phyloP scores from a whole-genome alignment of 176 grass and related monocot species.

The Puccinellia tenuiflora region DNA sequence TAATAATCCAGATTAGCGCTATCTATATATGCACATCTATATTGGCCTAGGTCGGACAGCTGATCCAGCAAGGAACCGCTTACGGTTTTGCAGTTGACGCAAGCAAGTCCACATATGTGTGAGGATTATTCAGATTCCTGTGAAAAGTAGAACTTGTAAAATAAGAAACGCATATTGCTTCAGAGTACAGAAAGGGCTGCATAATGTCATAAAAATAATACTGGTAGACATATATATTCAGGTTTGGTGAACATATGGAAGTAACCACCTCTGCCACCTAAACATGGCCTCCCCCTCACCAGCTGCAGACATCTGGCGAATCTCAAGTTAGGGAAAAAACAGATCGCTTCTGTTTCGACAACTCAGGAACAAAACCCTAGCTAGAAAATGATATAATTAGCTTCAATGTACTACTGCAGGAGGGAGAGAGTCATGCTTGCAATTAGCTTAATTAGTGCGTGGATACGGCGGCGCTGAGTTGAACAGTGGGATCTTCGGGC shows the following conservation, averaged over 20 bases:
- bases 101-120: conserved; percentile 55
- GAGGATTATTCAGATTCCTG: conserved; percentile 56
- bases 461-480: neutral
- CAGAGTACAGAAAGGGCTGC: neutral
- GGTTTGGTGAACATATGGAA: neutral
- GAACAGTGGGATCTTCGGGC: neutral
- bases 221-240: neutral
- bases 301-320: conserved; percentile 33
- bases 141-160: neutral
- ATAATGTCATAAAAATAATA: neutral
- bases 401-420: no score
- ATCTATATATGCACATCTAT: neutral
- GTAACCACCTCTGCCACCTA: conserved; percentile 49
- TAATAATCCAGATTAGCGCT: neutral
- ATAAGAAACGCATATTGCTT: neutral
- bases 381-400: no score
- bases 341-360: neutral
- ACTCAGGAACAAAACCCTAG: neutral
- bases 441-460: neutral
- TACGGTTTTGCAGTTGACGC: conserved; percentile 47
- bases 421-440: no score
- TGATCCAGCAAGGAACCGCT: conserved; percentile 11
- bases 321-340: conserved; percentile 29
- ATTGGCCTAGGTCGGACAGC: no score
- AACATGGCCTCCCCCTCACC: conserved; percentile 41